Evolutionary conservation across 148 eudicot species (phyloP).

Genomic region (Vaccinium vitisidaea): DNA sequence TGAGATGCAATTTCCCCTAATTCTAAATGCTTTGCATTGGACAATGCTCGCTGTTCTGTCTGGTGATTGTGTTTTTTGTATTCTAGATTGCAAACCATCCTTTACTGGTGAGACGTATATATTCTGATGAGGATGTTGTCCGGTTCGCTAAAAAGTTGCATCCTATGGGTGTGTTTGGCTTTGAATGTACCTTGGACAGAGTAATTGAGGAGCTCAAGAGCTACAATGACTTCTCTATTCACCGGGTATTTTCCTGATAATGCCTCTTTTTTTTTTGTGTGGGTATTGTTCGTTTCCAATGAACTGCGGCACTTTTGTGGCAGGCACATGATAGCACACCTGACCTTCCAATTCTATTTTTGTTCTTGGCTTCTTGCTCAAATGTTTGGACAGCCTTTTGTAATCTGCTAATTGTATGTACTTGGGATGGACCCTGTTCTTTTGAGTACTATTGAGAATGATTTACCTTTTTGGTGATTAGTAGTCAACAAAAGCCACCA

Average conservation of each 20-base stretch:
- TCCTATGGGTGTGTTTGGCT: constrained; percentile 90
- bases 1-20: too few relatives aligned
- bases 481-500: neutral
- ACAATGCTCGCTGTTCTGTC: neutral
- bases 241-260: constrained; percentile 50
- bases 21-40: neutral
- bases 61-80: constrained; percentile 15
- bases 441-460: neutral
- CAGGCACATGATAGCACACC: neutral
- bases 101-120: constrained; percentile 81
- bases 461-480: neutral
- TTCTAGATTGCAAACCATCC: constrained; percentile 97
- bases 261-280: neutral
- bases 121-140: constrained; percentile 67
- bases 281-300: neutral
- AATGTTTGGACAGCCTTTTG: neutral
- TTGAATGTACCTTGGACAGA: constrained; percentile 86
- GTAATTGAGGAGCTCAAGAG: constrained; percentile 86
- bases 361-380: neutral
- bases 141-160: constrained; percentile 74
- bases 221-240: constrained; percentile 86
- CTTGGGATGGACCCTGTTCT: neutral
- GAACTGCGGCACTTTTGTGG: neutral
- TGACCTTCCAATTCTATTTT: neutral
- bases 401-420: neutral